phyloP scores from a whole-genome alignment of 1,139 yeast species.

The Candida albicans region DNA sequence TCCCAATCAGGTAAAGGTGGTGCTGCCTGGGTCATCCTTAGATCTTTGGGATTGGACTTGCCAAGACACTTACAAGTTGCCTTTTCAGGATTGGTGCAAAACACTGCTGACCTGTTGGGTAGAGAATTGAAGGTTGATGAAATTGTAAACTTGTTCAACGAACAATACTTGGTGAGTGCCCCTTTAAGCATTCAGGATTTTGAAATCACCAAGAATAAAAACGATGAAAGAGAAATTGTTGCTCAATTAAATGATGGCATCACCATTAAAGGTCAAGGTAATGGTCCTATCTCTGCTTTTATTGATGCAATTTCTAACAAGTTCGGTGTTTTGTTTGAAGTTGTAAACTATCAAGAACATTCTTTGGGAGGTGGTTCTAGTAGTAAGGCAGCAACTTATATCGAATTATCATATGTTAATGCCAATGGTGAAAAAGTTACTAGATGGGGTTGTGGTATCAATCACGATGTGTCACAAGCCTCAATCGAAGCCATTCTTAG shows the following conservation, averaged over 20 bases:
- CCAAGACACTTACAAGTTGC: slow-evolving; percentile 92
- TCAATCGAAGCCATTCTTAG: slow-evolving; percentile 48
- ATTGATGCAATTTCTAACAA: slow-evolving; percentile 39
- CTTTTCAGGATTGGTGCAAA: slow-evolving; percentile 82
- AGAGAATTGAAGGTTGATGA: slow-evolving; percentile 81
- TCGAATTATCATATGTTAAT: slow-evolving; percentile 38
- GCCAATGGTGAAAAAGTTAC: slow-evolving; percentile 26
- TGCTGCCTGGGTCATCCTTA: slow-evolving; percentile 94
- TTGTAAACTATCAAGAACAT: slow-evolving; percentile 45
- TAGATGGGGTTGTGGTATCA: slow-evolving; percentile 49
- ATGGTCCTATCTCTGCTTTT: slow-evolving; percentile 86
- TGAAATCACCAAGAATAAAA: slow-evolving; percentile 29
- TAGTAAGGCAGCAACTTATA: slow-evolving; percentile 48
- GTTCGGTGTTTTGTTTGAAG: slow-evolving; percentile 39
- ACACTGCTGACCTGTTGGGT: slow-evolving; percentile 76
- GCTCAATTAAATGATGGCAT: slow-evolving; percentile 28
- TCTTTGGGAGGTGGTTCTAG: slow-evolving; percentile 45
- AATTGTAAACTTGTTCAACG: slow-evolving; percentile 71
- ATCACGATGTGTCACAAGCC: slow-evolving; percentile 49
- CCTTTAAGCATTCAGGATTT: slow-evolving; percentile 35
- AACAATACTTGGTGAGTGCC: slow-evolving; percentile 47
- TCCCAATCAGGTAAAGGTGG: slow-evolving; percentile 99
- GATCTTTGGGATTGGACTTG: slow-evolving; percentile 84
- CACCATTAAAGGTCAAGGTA: slow-evolving; percentile 69
- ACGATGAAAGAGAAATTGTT: slow-evolving; percentile 29